phyloP scores from a whole-genome alignment of 1,139 yeast species.

The Wickerhamomyces sp. region DNA sequence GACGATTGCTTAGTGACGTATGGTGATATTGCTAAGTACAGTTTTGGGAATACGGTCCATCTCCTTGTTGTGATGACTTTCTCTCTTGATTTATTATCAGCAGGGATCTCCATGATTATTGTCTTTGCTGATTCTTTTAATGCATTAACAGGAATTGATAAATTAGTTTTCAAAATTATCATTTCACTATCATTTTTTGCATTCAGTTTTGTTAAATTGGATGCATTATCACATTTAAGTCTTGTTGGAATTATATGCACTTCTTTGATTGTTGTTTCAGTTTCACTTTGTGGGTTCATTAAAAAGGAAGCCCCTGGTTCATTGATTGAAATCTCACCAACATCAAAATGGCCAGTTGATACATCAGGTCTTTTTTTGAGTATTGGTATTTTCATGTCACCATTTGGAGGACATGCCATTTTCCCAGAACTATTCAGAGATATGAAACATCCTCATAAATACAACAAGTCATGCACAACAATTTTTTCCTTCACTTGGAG shows the following conservation, averaged over 20 bases:
- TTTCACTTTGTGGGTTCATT: slow-evolving; percentile 45
- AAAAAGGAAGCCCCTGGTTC: slow-evolving; percentile 53
- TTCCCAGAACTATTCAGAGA: slow-evolving; percentile 67
- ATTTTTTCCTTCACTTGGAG: slow-evolving; percentile 54
- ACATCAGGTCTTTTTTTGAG: slow-evolving; percentile 41
- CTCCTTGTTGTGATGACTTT: slow-evolving; percentile 56
- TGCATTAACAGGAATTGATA: slow-evolving; percentile 43
- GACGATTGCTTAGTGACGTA: slow-evolving; percentile 64
- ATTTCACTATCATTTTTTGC: slow-evolving; percentile 41
- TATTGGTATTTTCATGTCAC: slow-evolving; percentile 70
- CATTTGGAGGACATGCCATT: slow-evolving; percentile 79
- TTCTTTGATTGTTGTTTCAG: slow-evolving; percentile 44
- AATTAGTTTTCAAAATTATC: slow-evolving; percentile 37
- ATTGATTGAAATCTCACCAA: slow-evolving; percentile 40
- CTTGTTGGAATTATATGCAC: slow-evolving; percentile 63
- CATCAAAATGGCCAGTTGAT: slow-evolving; percentile 42
- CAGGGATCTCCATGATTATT: slow-evolving; percentile 61
- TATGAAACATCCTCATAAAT: slow-evolving; percentile 58
- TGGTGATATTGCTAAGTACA: slow-evolving; percentile 69
- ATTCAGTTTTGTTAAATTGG: slow-evolving; percentile 53
- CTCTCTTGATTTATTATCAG: slow-evolving; percentile 64
- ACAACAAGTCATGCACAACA: slow-evolving; percentile 34
- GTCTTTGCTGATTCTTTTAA: slow-evolving; percentile 69
- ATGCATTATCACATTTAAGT: slow-evolving; percentile 56
- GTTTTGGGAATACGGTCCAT: slow-evolving; percentile 48